Conservation (phyloP, 2,329 filamentous ascomycete species). For the Exophiala sp. region DNA sequence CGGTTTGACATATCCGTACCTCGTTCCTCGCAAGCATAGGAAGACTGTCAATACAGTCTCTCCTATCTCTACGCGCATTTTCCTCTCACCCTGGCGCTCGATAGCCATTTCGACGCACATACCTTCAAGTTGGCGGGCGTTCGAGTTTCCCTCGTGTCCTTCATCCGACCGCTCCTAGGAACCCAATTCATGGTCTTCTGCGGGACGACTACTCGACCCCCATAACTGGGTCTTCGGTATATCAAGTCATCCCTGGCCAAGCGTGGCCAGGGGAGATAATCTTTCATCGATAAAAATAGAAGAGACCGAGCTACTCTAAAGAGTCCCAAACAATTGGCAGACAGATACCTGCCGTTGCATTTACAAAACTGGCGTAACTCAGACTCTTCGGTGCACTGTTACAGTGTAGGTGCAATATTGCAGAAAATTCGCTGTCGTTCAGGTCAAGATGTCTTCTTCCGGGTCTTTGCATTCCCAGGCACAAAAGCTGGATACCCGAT, state of each 20-base stretch:
- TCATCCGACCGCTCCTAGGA: constrained; percentile 84
- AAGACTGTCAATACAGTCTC: constrained; percentile 28
- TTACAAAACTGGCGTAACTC: constrained; percentile 14
- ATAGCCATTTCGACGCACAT: constrained; percentile 39
- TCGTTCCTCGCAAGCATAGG: constrained; percentile 12
- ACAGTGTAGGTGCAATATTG: constrained; percentile 2
- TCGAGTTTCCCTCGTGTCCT: constrained; percentile 67
- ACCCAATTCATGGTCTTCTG: constrained; percentile 90
- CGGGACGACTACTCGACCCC: constrained; percentile 95
- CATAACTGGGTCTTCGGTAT: constrained; percentile 65
- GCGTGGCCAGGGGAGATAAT: constrained; percentile 9
- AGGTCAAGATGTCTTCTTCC: constrained; percentile 41
- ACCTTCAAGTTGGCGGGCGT: constrained; percentile 93
- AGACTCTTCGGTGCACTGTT: constrained; percentile 4
- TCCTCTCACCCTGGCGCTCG: constrained; percentile 40
- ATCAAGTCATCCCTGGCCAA: constrained; percentile 8
- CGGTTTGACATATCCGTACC: not conserved
- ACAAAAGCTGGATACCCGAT: constrained; percentile 53
- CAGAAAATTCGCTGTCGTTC: not conserved
- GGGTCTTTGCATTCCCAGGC: constrained; percentile 60
- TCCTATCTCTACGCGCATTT: constrained; percentile 22
- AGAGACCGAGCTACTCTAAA: not conserved
- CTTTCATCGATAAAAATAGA: not conserved
- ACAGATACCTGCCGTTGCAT: constrained; percentile 3
- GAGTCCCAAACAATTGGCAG: not conserved